These are phyloP conservation scores for Fagus sylvatica DNA, from an alignment of 306 rosid species.

Conservation along the genomic window DNA sequence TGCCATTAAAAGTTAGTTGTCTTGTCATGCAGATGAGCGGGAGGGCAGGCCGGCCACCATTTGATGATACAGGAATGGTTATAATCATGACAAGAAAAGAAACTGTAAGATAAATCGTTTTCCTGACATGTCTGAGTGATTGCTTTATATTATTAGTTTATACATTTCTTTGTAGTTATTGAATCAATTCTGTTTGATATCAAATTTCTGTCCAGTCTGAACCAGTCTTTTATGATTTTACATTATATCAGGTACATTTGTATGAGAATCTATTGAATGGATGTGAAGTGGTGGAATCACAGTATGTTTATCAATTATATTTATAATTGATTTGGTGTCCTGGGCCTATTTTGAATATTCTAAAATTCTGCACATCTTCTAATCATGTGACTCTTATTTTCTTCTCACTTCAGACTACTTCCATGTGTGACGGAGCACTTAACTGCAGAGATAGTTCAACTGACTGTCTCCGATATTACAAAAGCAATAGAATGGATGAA, in stretches of 20 bases:
- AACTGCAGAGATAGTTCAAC: conserved; percentile 93
- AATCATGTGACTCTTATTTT: conserved; percentile 25
- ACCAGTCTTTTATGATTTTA: conserved; percentile 17
- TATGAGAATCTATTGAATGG: conserved; percentile 94
- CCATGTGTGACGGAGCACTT: conserved; percentile 92
- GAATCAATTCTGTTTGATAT: neutral
- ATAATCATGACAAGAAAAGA: conserved; percentile 97
- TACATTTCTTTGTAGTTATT: neutral
- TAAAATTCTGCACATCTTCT: conserved; percentile 17
- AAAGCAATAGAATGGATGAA: conserved; percentile 97
- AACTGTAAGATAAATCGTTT: conserved; percentile 53
- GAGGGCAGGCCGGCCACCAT: conserved; percentile 98
- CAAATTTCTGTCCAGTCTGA: conserved; percentile 1
- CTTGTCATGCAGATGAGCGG: conserved; percentile 75
- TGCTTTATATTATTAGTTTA: conserved; percentile 8
- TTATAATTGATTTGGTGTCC: conserved; percentile 7
- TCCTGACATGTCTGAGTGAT: conserved; percentile 13
- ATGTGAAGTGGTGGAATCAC: conserved; percentile 95
- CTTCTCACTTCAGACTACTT: conserved; percentile 58
- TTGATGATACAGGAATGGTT: conserved; percentile 96
- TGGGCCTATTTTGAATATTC: conserved; percentile 21
- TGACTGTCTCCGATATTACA: conserved; percentile 82
- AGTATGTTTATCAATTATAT: conserved; percentile 51
- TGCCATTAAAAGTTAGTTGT: neutral
- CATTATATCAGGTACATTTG: conserved; percentile 71